Conservation (phyloP, 1,139 yeast genomes). For the Diutina ranongensis region DNA sequence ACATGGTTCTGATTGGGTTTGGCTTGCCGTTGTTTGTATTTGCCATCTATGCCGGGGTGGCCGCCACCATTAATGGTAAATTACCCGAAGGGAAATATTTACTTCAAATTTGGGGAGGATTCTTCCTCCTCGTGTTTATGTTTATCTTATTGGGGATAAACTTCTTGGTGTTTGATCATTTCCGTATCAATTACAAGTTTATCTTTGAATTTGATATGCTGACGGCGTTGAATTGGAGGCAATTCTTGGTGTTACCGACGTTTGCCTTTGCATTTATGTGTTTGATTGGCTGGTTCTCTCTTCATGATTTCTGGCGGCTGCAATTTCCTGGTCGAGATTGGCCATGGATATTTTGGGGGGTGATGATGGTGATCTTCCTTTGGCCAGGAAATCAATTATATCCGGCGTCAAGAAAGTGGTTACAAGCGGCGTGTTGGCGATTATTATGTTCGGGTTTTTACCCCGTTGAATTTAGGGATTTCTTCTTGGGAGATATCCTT, state of each 20-base stretch:
- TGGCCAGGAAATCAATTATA: slow-evolving; percentile 53
- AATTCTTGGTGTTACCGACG: slow-evolving; percentile 54
- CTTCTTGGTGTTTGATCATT: slow-evolving; percentile 60
- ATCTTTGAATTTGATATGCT: slow-evolving; percentile 81
- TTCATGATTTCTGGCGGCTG: slow-evolving; percentile 55
- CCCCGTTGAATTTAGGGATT: slow-evolving; percentile 92
- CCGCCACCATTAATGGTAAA: slow-evolving; percentile 22
- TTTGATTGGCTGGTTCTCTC: slow-evolving; percentile 64
- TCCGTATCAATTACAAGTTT: slow-evolving; percentile 78
- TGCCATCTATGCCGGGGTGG: slow-evolving; percentile 39
- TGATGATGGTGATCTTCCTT: slow-evolving; percentile 36
- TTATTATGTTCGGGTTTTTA: slow-evolving; percentile 71
- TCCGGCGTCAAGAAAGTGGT: slow-evolving; percentile 58
- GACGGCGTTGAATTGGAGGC: slow-evolving; percentile 55
- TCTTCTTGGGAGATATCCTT: slow-evolving; percentile 82
- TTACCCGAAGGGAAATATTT: slow-evolving; percentile 46
- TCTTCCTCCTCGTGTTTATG: slow-evolving; percentile 51
- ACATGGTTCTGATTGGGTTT: slow-evolving; percentile 63
- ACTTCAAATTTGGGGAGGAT: slow-evolving; percentile 90
- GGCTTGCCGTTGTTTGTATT: slow-evolving; percentile 52
- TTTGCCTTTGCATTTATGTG: slow-evolving; percentile 44
- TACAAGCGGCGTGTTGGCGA: slow-evolving; percentile 61
- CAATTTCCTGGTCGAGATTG: slow-evolving; percentile 56
- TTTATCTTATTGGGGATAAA: slow-evolving; percentile 55
- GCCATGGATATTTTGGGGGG: slow-evolving; percentile 70